Percentiles rank a stretch among this genome's conserved stretches.
Conservation (phyloP, 768 basidiomycete genomes). For the Mycena maculata region DNA sequence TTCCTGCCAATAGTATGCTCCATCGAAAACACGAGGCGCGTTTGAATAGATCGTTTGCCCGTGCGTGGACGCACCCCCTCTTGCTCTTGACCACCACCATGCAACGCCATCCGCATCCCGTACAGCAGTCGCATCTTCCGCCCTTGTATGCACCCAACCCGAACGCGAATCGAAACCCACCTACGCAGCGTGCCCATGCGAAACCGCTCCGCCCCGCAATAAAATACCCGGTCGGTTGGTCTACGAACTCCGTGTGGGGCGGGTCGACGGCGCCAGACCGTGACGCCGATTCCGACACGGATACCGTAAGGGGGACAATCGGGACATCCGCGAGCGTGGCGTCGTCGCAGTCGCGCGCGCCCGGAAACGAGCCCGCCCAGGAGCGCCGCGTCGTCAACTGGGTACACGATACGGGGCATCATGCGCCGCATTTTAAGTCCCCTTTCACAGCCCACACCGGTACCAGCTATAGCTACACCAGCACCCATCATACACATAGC, state of each 20-base stretch:
- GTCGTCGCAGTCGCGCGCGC: neutral
- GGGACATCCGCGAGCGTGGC: neutral
- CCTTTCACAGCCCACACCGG: neutral
- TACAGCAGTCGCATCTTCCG: neutral
- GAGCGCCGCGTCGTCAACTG: slow-evolving; percentile 1
- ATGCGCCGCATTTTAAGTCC: neutral
- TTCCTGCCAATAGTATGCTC: neutral
- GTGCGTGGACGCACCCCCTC: neutral
- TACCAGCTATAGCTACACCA: no score
- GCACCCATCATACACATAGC: neutral
- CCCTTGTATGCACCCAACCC: neutral
- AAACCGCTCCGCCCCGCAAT: neutral
- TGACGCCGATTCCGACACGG: neutral
- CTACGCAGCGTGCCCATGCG: neutral
- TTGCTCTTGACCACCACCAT: neutral
- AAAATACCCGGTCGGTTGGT: neutral
- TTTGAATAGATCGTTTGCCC: neutral
- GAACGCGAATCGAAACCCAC: neutral
- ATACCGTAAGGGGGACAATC: neutral
- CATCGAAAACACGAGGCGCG: neutral
- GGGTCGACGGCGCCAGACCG: neutral
- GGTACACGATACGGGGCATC: neutral
- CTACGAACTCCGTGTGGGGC: neutral
- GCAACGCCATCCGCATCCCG: neutral
- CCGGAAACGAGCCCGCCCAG: neutral